phyloP scores from a whole-genome alignment of 441 rosid species.

The Aleurites moluccanus region DNA sequence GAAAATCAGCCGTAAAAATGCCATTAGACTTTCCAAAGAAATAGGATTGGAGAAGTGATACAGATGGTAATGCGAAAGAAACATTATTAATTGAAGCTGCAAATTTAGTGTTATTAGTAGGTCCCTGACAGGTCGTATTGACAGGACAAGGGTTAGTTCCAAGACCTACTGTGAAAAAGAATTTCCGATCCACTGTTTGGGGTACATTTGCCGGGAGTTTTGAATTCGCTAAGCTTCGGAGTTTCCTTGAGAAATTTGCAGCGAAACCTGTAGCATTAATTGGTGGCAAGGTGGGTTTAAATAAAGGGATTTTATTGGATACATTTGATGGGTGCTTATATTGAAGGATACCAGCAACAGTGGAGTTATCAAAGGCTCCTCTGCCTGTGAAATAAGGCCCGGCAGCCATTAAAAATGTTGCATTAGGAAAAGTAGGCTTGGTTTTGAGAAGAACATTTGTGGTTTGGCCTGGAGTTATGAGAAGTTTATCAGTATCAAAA shows the following conservation, averaged over 20 bases:
- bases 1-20: slow-evolving; percentile 57
- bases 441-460: slow-evolving; percentile 65
- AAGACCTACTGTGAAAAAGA: slow-evolving; percentile 60
- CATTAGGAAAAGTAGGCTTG: slow-evolving; percentile 44
- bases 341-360: slow-evolving; percentile 55
- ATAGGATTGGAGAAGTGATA: slow-evolving; percentile 50
- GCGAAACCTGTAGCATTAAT: slow-evolving; percentile 47
- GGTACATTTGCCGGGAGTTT: slow-evolving; percentile 66
- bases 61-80: slow-evolving; percentile 51
- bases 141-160: slow-evolving; percentile 58
- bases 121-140: slow-evolving; percentile 73
- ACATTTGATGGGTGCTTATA: slow-evolving; percentile 37
- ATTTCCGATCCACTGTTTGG: slow-evolving; percentile 38
- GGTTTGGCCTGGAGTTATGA: slow-evolving; percentile 73
- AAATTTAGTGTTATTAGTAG: slow-evolving; percentile 48
- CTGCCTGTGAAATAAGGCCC: slow-evolving; percentile 66
- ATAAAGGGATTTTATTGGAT: slow-evolving; percentile 17
- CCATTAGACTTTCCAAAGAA: slow-evolving; percentile 39
- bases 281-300: slow-evolving; percentile 49
- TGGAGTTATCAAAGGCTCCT: slow-evolving; percentile 65
- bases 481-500: slow-evolving; percentile 44
- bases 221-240: slow-evolving; percentile 53
- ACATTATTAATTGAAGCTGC: slow-evolving; percentile 64
- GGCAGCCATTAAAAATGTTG: slow-evolving; percentile 59
- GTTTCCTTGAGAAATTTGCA: slow-evolving; percentile 43